These are phyloP conservation scores for Calycina marina DNA, from an alignment of 2,329 filamentous ascomycete species.

Conservation along the genomic window DNA sequence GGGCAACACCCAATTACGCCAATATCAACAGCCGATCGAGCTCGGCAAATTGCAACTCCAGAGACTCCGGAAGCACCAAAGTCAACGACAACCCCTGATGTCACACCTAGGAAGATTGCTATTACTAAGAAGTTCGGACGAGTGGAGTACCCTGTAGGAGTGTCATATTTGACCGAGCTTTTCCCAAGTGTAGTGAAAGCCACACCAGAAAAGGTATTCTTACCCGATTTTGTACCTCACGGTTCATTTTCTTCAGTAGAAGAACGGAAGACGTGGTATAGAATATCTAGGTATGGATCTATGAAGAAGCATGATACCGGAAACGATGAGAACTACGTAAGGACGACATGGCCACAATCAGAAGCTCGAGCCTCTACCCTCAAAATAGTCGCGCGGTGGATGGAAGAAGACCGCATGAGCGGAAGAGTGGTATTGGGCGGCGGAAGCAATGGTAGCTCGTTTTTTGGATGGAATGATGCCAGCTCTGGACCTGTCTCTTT, in stretches of 20 bases:
- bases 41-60: neutral
- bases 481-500: slow-evolving; percentile 35
- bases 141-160: slow-evolving; percentile 15
- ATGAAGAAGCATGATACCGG: slow-evolving; percentile 40
- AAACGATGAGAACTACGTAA: slow-evolving; percentile 44
- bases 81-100: neutral
- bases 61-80: slow-evolving; percentile 1
- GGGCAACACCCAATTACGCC: slow-evolving; percentile 4
- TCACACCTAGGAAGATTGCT: neutral
- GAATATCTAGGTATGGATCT: slow-evolving; percentile 44
- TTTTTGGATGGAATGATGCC: slow-evolving; percentile 46
- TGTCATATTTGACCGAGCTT: slow-evolving; percentile 15
- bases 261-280: slow-evolving; percentile 51
- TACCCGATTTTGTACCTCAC: slow-evolving; percentile 16
- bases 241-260: slow-evolving; percentile 40
- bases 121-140: slow-evolving; percentile 7
- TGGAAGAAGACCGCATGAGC: slow-evolving; percentile 46
- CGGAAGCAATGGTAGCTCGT: slow-evolving; percentile 30
- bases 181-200: slow-evolving; percentile 13
- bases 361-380: slow-evolving; percentile 37
- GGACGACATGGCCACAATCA: slow-evolving; percentile 43
- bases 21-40: neutral
- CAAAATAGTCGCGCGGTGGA: slow-evolving; percentile 48
- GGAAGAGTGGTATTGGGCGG: slow-evolving; percentile 33
- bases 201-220: slow-evolving; percentile 15